phyloP scores from a whole-genome alignment of 169 alveolate genomes.

The Plasmodium chabaudi region DNA sequence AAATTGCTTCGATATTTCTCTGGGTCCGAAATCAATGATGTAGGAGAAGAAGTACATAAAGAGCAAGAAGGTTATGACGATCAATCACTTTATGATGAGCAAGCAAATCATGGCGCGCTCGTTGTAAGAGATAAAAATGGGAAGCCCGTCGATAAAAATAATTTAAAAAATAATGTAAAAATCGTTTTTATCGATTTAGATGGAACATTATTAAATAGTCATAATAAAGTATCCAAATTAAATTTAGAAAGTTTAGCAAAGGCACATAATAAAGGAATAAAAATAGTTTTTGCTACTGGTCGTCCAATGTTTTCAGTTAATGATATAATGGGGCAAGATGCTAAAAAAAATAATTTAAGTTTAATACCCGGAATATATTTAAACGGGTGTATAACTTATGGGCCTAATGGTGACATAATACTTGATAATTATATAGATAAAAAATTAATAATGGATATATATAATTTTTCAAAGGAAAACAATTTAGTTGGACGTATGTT shows the following conservation, averaged over 20 bases:
- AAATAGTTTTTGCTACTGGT: slow-evolving; percentile 48
- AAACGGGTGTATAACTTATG: slow-evolving; percentile 80
- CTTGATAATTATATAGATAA: slow-evolving; percentile 34
- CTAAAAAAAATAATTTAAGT: slow-evolving; percentile 35
- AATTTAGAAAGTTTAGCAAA: slow-evolving; percentile 48
- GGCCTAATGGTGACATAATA: slow-evolving; percentile 67
- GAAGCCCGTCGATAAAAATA: slow-evolving; percentile 7
- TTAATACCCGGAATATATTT: slow-evolving; percentile 80
- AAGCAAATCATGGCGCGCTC: too few species aligned
- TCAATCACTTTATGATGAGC: too few species aligned
- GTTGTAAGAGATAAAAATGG: slow-evolving; percentile 36
- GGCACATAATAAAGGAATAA: slow-evolving; percentile 44
- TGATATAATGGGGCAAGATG: slow-evolving; percentile 32
- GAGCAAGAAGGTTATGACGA: too few species aligned
- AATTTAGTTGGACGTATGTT: slow-evolving; percentile 42
- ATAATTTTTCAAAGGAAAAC: slow-evolving; percentile 53
- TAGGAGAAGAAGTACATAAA: too few species aligned
- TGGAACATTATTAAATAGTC: slow-evolving; percentile 51
- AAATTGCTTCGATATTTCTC: too few species aligned
- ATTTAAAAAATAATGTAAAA: slow-evolving; percentile 38
- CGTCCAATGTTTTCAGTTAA: slow-evolving; percentile 46
- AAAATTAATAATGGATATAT: slow-evolving; percentile 43
- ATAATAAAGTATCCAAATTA: slow-evolving; percentile 14
- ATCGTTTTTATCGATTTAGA: slow-evolving; percentile 58
- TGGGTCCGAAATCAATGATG: too few species aligned